Percentiles rank a stretch among this genome's conserved stretches.
phyloP scores from a whole-genome alignment of 345 rosid genomes.

The Populus simonii region DNA sequence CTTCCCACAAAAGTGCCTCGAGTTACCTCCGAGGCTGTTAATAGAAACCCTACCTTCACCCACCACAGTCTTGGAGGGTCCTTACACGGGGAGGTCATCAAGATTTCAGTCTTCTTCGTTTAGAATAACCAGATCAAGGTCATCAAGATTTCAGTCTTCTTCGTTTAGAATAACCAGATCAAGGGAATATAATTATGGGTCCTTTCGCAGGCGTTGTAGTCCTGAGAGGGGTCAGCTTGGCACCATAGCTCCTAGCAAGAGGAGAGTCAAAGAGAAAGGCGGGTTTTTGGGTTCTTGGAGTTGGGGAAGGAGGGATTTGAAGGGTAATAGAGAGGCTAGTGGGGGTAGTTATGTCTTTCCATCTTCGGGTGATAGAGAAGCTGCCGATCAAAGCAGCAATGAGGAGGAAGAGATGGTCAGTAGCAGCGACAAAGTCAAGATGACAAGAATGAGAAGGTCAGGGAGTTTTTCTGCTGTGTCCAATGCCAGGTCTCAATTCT shows the following conservation, averaged over 20 bases:
- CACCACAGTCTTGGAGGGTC: conserved; percentile 43
- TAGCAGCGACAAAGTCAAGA: conserved; percentile 23
- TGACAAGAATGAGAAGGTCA: conserved; percentile 41
- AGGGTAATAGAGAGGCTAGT: conserved; percentile 43
- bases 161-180: conserved; percentile 35
- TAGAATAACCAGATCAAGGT: conserved; percentile 21
- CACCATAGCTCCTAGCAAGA: conserved; percentile 18
- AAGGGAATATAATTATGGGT: conserved; percentile 38
- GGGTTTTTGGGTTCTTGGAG: conserved; percentile 41
- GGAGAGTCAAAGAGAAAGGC: conserved; percentile 27
- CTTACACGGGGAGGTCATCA: conserved; percentile 24
- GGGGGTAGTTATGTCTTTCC: conserved; percentile 59
- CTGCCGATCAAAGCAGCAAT: conserved; percentile 1
- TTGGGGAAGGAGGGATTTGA: conserved; percentile 33
- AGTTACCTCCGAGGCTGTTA: conserved; percentile 64
- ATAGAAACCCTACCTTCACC: conserved; percentile 48
- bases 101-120: conserved; percentile 42
- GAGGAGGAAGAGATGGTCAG: conserved; percentile 25
- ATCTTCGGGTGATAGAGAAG: conserved; percentile 37
- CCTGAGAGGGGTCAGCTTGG: conserved; percentile 30
- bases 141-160: conserved; percentile 30
- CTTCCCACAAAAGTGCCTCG: conserved; percentile 44
- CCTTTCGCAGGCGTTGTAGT: conserved; percentile 29
- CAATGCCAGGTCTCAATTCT: conserved; percentile 50
- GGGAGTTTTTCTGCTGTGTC: conserved; percentile 43